Conservation (phyloP, 169 alveolate species). For the Eimeria tenella region DNA sequence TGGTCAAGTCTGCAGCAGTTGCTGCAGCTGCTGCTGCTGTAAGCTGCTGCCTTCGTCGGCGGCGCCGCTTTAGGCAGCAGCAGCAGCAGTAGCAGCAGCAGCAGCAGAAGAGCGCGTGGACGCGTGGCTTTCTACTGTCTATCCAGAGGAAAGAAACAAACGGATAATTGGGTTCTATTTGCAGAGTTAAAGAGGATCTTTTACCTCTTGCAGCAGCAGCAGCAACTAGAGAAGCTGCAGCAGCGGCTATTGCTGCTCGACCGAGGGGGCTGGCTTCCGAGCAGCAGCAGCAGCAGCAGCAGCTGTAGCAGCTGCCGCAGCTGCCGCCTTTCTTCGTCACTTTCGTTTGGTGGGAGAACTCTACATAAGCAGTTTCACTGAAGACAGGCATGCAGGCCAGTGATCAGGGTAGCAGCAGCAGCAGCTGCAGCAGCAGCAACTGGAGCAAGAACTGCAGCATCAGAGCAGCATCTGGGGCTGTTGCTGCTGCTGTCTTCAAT, state of each 20-base stretch:
- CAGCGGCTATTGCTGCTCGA: neutral
- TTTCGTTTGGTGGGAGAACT: too few species aligned
- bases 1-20: neutral
- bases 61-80: neutral
- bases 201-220: neutral
- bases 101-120: constrained; percentile 12
- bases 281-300: constrained; percentile 38
- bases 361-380: too few species aligned
- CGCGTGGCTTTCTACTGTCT: neutral
- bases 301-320: constrained; percentile 26
- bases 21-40: neutral
- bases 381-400: too few species aligned
- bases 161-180: neutral
- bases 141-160: neutral
- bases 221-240: constrained; percentile 19
- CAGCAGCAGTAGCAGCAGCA: constrained; percentile 28
- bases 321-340: too few species aligned
- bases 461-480: too few species aligned
- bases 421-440: neutral
- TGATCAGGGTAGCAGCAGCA: too few species aligned
- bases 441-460: neutral
- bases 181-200: neutral
- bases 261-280: neutral
- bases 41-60: constrained; percentile 38
- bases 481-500: too few species aligned